Evolutionary conservation across 2,329 filamentous ascomycete genomes (phyloP).

Genomic region (Diaporthe sp.): DNA sequence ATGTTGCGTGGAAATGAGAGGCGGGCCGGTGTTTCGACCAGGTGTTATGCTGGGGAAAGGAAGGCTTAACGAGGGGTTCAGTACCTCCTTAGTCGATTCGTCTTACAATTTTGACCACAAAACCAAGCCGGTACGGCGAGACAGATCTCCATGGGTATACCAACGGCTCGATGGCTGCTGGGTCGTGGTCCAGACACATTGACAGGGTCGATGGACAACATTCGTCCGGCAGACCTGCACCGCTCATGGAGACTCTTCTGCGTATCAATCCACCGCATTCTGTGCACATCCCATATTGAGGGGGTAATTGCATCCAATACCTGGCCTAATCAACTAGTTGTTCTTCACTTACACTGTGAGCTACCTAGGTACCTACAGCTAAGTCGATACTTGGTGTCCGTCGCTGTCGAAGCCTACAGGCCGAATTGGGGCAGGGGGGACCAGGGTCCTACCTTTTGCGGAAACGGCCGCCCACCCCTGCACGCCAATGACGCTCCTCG

Average conservation of each 20-base stretch:
- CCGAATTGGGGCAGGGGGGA: not conserved
- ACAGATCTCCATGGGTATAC: too few relatives aligned
- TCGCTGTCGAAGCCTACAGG: too few relatives aligned
- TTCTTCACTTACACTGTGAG: not conserved
- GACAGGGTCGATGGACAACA: not conserved
- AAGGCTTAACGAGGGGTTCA: not conserved
- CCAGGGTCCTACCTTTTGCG: slow-evolving; percentile 20
- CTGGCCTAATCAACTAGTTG: too few relatives aligned
- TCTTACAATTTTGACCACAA: too few relatives aligned
- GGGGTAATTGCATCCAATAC: not conserved
- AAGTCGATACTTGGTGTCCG: not conserved
- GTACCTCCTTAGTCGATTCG: not conserved
- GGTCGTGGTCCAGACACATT: not conserved
- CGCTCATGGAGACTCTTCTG: too few relatives aligned
- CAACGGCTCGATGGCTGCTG: not conserved
- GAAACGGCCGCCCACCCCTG: slow-evolving; percentile 7
- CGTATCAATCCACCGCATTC: not conserved
- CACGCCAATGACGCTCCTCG: slow-evolving; percentile 17
- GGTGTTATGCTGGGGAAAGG: not conserved
- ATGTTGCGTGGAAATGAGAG: not conserved
- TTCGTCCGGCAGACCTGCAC: not conserved
- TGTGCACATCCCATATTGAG: not conserved
- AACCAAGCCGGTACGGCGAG: too few relatives aligned
- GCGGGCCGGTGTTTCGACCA: not conserved
- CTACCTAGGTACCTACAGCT: not conserved